A percentile compares a stretch with the other conserved stretches of the same genome.
phyloP scores from a whole-genome alignment of 352 stramenopile genomes.

The Globisporangium splendens region DNA sequence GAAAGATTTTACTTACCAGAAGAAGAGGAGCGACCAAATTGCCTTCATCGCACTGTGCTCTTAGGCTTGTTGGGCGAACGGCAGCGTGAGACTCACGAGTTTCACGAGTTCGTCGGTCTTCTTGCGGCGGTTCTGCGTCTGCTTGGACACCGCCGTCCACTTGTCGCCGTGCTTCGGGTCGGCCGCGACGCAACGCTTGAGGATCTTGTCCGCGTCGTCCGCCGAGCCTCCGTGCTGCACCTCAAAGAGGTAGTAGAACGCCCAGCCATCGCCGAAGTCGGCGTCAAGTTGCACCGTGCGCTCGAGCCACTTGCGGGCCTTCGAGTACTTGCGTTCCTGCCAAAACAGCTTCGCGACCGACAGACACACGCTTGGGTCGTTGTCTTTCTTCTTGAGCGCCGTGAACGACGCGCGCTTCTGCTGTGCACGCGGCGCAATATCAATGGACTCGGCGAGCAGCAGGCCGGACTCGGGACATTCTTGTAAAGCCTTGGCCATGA shows the following conservation, averaged over 20 bases:
- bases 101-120: slow-evolving; percentile 65
- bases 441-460: slow-evolving; percentile 95
- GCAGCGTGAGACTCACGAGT: slow-evolving; percentile 74
- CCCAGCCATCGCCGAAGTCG: slow-evolving; percentile 97
- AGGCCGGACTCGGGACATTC: slow-evolving; percentile 95
- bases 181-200: slow-evolving; percentile 82
- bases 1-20: not conserved
- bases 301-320: slow-evolving; percentile 98
- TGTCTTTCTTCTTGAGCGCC: slow-evolving; percentile 96
- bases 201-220: slow-evolving; percentile 81
- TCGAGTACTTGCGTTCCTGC: slow-evolving; percentile 92
- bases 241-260: slow-evolving; percentile 97
- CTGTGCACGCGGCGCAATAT: slow-evolving; percentile 90
- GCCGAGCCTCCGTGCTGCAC: slow-evolving; percentile 79
- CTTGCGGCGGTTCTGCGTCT: slow-evolving; percentile 89
- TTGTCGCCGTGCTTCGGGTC: slow-evolving; percentile 95
- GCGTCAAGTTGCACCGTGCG: slow-evolving; percentile 93
- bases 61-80: slow-evolving; percentile 55
- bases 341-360: slow-evolving; percentile 97
- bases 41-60: not conserved
- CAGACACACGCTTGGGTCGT: slow-evolving; percentile 95
- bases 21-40: not conserved
- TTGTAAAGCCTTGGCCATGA: slow-evolving; percentile 97
- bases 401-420: slow-evolving; percentile 96
- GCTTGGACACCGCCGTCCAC: slow-evolving; percentile 93